Conservation (phyloP, 2,329 filamentous ascomycete species). For the Diaporthe citrichinensis region DNA sequence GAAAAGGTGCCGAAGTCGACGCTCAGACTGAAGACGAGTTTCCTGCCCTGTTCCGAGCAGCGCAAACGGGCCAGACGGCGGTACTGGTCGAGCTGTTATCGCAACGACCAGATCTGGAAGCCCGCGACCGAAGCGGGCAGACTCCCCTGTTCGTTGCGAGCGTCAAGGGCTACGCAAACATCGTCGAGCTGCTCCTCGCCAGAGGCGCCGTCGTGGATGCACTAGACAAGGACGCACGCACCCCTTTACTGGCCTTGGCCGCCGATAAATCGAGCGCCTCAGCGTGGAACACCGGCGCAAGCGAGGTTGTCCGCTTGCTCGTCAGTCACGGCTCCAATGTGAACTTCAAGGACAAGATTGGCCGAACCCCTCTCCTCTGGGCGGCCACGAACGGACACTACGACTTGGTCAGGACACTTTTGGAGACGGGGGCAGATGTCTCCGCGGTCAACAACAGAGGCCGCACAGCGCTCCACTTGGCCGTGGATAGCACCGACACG, state of each 20-base stretch:
- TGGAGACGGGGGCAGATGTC: conserved; percentile 57
- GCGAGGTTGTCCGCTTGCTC: conserved; percentile 54
- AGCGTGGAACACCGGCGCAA: conserved; percentile 55
- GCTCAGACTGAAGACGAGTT: conserved; percentile 52
- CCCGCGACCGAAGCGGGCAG: conserved; percentile 50
- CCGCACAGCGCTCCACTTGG: conserved; percentile 64
- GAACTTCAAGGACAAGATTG: conserved; percentile 61
- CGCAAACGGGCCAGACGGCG: conserved; percentile 53
- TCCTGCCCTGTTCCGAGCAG: conserved; percentile 55
- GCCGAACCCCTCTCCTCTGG: conserved; percentile 70
- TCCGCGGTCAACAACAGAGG: conserved; percentile 58
- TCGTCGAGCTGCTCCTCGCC: conserved; percentile 51
- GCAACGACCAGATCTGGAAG: conserved; percentile 51
- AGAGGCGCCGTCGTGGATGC: conserved; percentile 52
- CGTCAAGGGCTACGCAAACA: conserved; percentile 51
- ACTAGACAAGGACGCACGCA: conserved; percentile 54
- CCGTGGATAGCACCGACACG: conserved; percentile 57
- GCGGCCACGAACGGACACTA: conserved; percentile 70
- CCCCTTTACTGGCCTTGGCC: conserved; percentile 54
- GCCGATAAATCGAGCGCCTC: conserved; percentile 52
- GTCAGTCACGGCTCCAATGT: conserved; percentile 50
- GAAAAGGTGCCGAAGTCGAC: conserved; percentile 55
- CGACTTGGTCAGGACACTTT: conserved; percentile 52
- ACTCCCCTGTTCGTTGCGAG: conserved; percentile 55
- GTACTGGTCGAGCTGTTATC: conserved; percentile 53